Conservation (phyloP, 495 filamentous ascomycete genomes). For the Parathielavia hyrcaniae region DNA sequence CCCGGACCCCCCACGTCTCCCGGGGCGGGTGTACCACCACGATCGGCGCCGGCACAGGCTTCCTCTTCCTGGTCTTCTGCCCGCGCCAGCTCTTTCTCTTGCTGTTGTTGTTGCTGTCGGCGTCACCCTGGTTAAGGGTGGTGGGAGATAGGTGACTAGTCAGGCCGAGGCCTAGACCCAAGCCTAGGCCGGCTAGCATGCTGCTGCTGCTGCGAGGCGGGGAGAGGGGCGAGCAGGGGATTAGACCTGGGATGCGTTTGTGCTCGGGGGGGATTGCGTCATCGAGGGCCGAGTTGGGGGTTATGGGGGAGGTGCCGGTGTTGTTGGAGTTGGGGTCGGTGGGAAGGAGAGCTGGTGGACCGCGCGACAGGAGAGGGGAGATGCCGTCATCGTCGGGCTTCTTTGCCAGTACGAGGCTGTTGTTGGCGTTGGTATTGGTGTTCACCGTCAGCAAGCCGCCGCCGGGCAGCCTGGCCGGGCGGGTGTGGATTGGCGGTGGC, state of each 20-base stretch:
- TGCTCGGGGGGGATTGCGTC: conserved; percentile 26
- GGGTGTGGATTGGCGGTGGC: conserved; percentile 8
- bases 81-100: neutral
- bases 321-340: neutral
- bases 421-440: neutral
- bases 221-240: conserved; percentile 24
- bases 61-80: neutral
- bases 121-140: too few relatives aligned
- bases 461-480: neutral
- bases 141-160: conserved; percentile 14
- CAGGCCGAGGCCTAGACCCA: neutral
- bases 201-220: conserved; percentile 7
- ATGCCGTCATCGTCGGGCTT: conserved; percentile 22
- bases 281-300: conserved; percentile 8
- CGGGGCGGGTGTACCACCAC: conserved; percentile 11
- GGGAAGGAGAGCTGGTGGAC: neutral
- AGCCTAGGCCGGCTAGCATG: neutral
- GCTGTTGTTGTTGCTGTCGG: too few relatives aligned
- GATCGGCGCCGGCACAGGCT: conserved; percentile 22
- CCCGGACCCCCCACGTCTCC: neutral
- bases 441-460: neutral
- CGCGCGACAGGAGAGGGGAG: conserved; percentile 26
- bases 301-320: neutral
- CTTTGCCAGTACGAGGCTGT: too few relatives aligned
- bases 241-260: conserved; percentile 20